A percentile compares a stretch with the other conserved stretches of the same genome.
Conservation (phyloP, 73 alveolate species). For the Uronychia setigera region DNA sequence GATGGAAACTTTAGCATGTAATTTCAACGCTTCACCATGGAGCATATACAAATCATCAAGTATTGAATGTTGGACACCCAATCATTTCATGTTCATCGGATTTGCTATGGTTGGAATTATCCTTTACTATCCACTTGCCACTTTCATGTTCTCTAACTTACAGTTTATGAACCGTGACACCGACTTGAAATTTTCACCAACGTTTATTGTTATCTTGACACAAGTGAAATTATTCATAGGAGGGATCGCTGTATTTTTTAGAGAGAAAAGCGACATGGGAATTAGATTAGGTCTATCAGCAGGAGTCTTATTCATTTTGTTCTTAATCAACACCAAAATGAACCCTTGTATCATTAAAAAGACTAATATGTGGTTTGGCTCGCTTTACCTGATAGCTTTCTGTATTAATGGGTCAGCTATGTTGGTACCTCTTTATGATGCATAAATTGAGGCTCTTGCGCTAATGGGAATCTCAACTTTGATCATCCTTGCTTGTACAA, state of each 20-base stretch:
- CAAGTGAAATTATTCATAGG: too few relatives aligned
- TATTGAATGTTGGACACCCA: not conserved
- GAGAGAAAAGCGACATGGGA: too few relatives aligned
- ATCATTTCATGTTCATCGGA: conserved; percentile 20
- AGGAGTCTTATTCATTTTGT: conserved; percentile 1
- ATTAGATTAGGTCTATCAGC: not conserved
- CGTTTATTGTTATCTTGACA: conserved; percentile 37
- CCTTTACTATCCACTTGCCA: conserved; percentile 65
- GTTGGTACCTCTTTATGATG: too few relatives aligned
- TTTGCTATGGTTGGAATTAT: conserved; percentile 23
- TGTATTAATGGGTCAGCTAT: conserved; percentile 12
- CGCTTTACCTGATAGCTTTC: conserved; percentile 10
- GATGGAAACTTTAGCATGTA: conserved; percentile 14
- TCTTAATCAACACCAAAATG: not conserved
- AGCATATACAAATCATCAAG: conserved; percentile 3
- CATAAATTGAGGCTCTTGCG: too few relatives aligned
- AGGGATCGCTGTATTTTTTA: too few relatives aligned
- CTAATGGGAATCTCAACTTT: too few relatives aligned
- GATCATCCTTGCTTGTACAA: too few relatives aligned
- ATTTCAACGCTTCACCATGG: conserved; percentile 11
- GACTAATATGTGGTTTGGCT: conserved; percentile 11
- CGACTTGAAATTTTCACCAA: conserved; percentile 55
- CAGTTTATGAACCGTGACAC: conserved; percentile 32
- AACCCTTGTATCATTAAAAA: conserved; percentile 5
- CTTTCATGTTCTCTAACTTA: conserved; percentile 52